phyloP scores from a whole-genome alignment of 139 green algal species.

The Medakamo hakoo region DNA sequence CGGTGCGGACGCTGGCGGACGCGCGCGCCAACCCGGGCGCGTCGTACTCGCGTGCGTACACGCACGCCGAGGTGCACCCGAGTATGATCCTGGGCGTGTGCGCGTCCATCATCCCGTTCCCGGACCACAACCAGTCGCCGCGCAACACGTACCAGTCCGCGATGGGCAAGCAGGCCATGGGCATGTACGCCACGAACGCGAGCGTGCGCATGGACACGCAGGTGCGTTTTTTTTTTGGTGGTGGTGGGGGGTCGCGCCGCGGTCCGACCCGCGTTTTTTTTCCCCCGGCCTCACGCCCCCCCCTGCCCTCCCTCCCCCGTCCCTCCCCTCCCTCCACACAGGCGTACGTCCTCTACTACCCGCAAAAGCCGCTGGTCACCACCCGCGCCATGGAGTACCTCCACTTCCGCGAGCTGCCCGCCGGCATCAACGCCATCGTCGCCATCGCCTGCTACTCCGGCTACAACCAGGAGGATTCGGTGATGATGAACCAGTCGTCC shows the following conservation, averaged over 20 bases:
- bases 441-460: slow-evolving; percentile 92
- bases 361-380: slow-evolving; percentile 92
- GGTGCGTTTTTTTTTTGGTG: slow-evolving; percentile 9
- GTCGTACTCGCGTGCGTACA: slow-evolving; percentile 69
- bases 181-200: slow-evolving; percentile 76
- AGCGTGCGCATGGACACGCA: slow-evolving; percentile 57
- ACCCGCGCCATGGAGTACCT: slow-evolving; percentile 78
- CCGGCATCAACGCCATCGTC: slow-evolving; percentile 85
- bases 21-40: slow-evolving; percentile 16
- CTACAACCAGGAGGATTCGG: slow-evolving; percentile 98
- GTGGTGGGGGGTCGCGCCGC: no score
- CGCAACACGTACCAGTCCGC: slow-evolving; percentile 90
- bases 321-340: slow-evolving; percentile 47
- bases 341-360: slow-evolving; percentile 90
- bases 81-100: slow-evolving; percentile 97
- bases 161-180: slow-evolving; percentile 95
- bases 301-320: slow-evolving; percentile 3
- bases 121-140: slow-evolving; percentile 97
- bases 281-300: neutral
- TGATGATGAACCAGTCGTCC: slow-evolving; percentile 91
- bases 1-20: slow-evolving; percentile 46
- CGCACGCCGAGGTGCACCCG: slow-evolving; percentile 97
- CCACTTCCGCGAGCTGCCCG: slow-evolving; percentile 67
- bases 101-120: slow-evolving; percentile 97
- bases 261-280: no score